These are phyloP conservation scores for Radiomyces spectabilis DNA, from an alignment of 192 early-diverging fungal species.

Conservation along the genomic window DNA sequence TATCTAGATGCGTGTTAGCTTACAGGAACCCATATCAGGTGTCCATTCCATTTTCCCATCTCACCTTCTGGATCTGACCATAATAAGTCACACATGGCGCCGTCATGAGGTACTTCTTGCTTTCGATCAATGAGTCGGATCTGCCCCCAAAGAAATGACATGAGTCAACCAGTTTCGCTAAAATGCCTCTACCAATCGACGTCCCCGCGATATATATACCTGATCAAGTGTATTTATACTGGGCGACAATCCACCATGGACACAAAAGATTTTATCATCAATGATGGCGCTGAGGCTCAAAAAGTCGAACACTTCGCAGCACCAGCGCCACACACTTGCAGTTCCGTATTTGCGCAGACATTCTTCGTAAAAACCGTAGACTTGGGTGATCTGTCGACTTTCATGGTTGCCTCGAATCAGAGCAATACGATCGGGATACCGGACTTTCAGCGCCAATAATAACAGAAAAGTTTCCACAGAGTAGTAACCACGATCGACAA, in stretches of 20 bases:
- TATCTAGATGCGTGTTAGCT: slow-evolving; percentile 29
- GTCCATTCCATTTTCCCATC: neutral
- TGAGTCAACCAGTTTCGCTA: no score
- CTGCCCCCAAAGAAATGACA: slow-evolving; percentile 21
- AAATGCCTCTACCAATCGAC: no score
- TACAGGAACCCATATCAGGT: neutral
- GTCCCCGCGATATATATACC: no score
- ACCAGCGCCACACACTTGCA: slow-evolving; percentile 94
- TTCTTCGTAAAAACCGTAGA: slow-evolving; percentile 98
- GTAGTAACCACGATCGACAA: slow-evolving; percentile 95
- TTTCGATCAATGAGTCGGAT: slow-evolving; percentile 91
- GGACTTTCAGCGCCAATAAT: slow-evolving; percentile 88
- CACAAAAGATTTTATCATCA: slow-evolving; percentile 91
- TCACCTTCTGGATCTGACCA: slow-evolving; percentile 95
- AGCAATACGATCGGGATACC: slow-evolving; percentile 91
- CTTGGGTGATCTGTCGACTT: slow-evolving; percentile 92
- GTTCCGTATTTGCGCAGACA: slow-evolving; percentile 95
- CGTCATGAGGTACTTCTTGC: slow-evolving; percentile 97
- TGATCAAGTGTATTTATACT: slow-evolving; percentile 92
- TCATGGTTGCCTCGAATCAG: slow-evolving; percentile 94
- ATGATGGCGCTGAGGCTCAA: slow-evolving; percentile 90
- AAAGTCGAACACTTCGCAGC: slow-evolving; percentile 97
- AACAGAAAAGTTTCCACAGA: slow-evolving; percentile 97
- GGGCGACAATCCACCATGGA: slow-evolving; percentile 93
- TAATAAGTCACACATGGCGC: slow-evolving; percentile 94